Evolutionary conservation across 352 stramenopile species (phyloP).

Genomic region (Chrysophaeum taylorii): DNA sequence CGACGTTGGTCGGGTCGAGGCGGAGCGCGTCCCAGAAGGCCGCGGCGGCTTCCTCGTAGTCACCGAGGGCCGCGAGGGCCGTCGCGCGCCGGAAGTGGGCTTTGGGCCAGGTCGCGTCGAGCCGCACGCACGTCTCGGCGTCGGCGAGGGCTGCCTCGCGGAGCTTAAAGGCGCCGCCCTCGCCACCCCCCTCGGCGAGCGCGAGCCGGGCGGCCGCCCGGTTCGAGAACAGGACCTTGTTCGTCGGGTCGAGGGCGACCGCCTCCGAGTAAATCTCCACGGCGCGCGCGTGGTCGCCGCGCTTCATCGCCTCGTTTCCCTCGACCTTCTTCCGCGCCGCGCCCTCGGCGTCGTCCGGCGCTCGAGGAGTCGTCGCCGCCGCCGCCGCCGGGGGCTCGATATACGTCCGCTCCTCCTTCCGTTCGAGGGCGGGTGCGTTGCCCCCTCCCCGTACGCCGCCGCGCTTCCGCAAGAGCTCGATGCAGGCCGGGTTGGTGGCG

Average conservation of each 20-base stretch:
- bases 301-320: slow-evolving; percentile 12
- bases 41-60: neutral
- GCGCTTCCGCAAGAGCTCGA: neutral
- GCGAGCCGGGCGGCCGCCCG: neutral
- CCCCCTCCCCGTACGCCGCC: neutral
- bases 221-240: slow-evolving; percentile 18
- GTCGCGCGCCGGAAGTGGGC: neutral
- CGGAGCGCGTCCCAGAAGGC: neutral
- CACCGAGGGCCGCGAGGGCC: neutral
- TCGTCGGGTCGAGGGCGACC: neutral
- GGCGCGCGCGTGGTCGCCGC: slow-evolving; percentile 4
- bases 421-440: neutral
- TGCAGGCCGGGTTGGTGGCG: neutral
- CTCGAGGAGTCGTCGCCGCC: no score
- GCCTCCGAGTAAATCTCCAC: slow-evolving; percentile 14
- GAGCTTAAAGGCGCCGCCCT: no score
- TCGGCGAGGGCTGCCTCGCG: neutral
- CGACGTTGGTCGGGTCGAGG: neutral
- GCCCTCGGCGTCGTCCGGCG: neutral
- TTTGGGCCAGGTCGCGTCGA: neutral
- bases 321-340: neutral
- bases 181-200: no score
- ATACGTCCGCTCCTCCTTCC: neutral
- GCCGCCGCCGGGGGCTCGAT: neutral
- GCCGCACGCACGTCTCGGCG: neutral